phyloP scores from a whole-genome alignment of 805 yeast genomes.

The Kodamaea hsintzibuensis region DNA sequence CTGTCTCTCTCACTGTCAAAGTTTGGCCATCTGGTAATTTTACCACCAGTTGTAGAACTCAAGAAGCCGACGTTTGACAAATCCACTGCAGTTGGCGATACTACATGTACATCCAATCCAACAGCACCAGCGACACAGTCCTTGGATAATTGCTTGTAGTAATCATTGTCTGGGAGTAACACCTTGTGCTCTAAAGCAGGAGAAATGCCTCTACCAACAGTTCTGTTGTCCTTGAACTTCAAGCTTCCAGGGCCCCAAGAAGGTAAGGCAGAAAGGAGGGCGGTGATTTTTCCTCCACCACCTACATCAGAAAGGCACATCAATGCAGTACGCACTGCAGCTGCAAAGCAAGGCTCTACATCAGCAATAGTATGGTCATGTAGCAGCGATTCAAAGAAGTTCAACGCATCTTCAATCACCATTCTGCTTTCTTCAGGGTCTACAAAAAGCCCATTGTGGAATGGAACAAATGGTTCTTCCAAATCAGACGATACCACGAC shows the following conservation, averaged over 20 bases:
- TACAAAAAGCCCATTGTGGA: constrained; percentile 73
- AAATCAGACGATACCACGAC: constrained; percentile 67
- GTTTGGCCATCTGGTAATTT: constrained; percentile 60
- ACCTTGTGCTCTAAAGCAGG: constrained; percentile 49
- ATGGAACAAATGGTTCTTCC: constrained; percentile 80
- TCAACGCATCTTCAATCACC: constrained; percentile 68
- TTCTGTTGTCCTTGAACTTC: constrained; percentile 41
- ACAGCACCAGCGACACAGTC: constrained; percentile 58
- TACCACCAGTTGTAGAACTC: constrained; percentile 74
- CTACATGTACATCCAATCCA: constrained; percentile 76
- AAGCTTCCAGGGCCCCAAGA: constrained; percentile 78
- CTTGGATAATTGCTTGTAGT: constrained; percentile 59
- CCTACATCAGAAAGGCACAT: constrained; percentile 62
- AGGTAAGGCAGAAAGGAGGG: constrained; percentile 69
- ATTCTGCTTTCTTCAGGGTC: constrained; percentile 68
- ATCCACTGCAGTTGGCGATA: constrained; percentile 66
- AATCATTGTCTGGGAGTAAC: constrained; percentile 60
- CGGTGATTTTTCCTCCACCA: constrained; percentile 75
- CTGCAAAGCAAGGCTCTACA: constrained; percentile 74
- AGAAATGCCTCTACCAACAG: constrained; percentile 42
- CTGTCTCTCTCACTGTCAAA: constrained; percentile 74
- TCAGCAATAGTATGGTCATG: constrained; percentile 38
- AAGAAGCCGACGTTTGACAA: constrained; percentile 69
- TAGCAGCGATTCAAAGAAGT: constrained; percentile 51
- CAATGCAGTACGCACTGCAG: constrained; percentile 71